Evolutionary conservation across 2,329 filamentous ascomycete species (phyloP).

Genomic region (Coleophoma crateriformis): DNA sequence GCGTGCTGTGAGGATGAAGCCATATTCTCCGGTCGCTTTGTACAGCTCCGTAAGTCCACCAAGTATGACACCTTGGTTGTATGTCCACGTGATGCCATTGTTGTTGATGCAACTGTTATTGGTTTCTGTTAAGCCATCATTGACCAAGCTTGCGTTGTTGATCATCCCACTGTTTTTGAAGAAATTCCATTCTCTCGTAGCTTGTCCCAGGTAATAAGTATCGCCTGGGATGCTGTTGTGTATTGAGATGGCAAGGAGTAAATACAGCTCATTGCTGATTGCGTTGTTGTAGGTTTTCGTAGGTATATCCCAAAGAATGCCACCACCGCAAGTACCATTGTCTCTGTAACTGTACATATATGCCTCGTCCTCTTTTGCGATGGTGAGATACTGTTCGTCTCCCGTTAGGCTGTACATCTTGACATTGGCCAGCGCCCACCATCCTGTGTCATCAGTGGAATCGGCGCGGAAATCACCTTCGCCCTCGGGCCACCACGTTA

Average conservation of each 20-base stretch:
- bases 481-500: background rate
- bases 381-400: background rate
- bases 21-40: background rate
- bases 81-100: slow-evolving; percentile 34
- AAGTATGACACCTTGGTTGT: slow-evolving; percentile 54
- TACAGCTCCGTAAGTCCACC: slow-evolving; percentile 44
- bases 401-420: background rate
- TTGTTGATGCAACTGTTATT: slow-evolving; percentile 36
- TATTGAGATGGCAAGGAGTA: slow-evolving; percentile 43
- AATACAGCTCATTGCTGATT: slow-evolving; percentile 48
- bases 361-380: background rate
- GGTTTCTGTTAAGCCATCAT: slow-evolving; percentile 40
- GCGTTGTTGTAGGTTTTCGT: slow-evolving; percentile 28
- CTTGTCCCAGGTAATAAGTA: slow-evolving; percentile 15
- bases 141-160: slow-evolving; percentile 37
- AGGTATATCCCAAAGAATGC: background rate
- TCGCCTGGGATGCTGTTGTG: slow-evolving; percentile 36
- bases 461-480: background rate
- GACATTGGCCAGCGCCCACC: background rate
- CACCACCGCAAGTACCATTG: background rate
- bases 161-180: slow-evolving; percentile 38
- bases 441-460: slow-evolving; percentile 1
- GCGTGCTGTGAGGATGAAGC: background rate
- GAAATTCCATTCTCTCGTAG: slow-evolving; percentile 40
- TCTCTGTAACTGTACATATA: background rate